A percentile compares a stretch with the other conserved stretches of the same genome.
phyloP scores from a whole-genome alignment of 805 yeast genomes.

The Saccharomycopsis babjevae region DNA sequence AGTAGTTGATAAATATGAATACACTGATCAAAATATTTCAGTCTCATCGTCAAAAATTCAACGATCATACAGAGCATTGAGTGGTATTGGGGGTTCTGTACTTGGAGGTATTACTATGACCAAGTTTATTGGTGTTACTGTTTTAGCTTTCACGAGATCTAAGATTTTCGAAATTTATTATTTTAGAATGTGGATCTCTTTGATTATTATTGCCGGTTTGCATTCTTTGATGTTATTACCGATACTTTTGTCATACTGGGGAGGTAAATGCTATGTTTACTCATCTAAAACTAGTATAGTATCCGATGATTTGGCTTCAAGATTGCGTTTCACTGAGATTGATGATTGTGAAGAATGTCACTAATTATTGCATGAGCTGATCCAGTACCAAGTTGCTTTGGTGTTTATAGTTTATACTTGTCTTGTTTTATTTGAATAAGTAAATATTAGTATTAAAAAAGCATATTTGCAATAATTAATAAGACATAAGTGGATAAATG shows the following conservation, averaged over 20 bases:
- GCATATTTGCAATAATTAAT: too few relatives aligned
- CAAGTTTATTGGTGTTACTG: slow-evolving; percentile 77
- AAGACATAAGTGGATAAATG: too few relatives aligned
- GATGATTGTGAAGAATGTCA: slow-evolving; percentile 6
- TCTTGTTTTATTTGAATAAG: too few relatives aligned
- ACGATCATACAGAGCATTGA: slow-evolving; percentile 49
- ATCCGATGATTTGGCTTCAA: slow-evolving; percentile 24
- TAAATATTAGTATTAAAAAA: too few relatives aligned
- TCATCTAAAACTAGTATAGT: slow-evolving; percentile 27
- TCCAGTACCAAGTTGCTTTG: too few relatives aligned
- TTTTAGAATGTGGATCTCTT: slow-evolving; percentile 87
- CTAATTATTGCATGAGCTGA: neutral
- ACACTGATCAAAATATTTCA: slow-evolving; percentile 16
- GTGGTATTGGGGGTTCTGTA: slow-evolving; percentile 81
- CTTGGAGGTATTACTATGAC: slow-evolving; percentile 86
- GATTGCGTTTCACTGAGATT: slow-evolving; percentile 17
- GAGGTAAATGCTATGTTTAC: slow-evolving; percentile 45
- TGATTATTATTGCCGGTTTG: slow-evolving; percentile 64
- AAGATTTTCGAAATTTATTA: slow-evolving; percentile 86
- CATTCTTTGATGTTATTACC: slow-evolving; percentile 80
- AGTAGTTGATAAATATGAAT: slow-evolving; percentile 29
- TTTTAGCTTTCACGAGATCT: slow-evolving; percentile 78
- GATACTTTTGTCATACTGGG: slow-evolving; percentile 51
- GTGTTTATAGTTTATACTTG: too few relatives aligned
- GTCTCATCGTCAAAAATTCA: slow-evolving; percentile 20